Percentiles rank a stretch among this genome's conserved stretches.
These are phyloP conservation scores for Trametes elegans DNA, from an alignment of 768 basidiomycete species.

Conservation along the genomic window DNA sequence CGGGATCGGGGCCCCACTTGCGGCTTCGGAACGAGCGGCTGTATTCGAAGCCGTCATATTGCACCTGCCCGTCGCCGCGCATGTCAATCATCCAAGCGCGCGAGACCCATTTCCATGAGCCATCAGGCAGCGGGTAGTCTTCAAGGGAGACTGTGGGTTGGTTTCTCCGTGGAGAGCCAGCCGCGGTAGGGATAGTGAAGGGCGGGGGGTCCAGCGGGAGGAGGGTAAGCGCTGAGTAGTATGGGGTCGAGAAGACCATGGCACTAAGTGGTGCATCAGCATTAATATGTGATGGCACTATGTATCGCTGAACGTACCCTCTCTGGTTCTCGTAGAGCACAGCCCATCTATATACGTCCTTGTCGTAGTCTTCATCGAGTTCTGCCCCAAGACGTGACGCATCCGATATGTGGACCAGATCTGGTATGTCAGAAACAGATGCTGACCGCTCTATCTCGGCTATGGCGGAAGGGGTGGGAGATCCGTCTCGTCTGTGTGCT, in stretches of 20 bases:
- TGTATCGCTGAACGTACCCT: constrained; percentile 47
- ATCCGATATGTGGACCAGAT: constrained; percentile 2
- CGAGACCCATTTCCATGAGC: constrained; percentile 80
- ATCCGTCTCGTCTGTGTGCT: not conserved
- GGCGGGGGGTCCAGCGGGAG: constrained; percentile 72
- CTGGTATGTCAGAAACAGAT: not conserved
- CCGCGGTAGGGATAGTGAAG: constrained; percentile 56
- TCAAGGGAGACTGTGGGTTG: constrained; percentile 57
- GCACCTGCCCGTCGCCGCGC: constrained; percentile 75
- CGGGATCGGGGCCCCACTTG: constrained; percentile 64
- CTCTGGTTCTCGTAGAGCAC: constrained; percentile 81
- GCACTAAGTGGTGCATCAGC: constrained; percentile 44
- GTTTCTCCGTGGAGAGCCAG: constrained; percentile 33
- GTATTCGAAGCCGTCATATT: constrained; percentile 85
- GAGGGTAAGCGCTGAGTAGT: constrained; percentile 69
- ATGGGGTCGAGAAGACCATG: constrained; percentile 68
- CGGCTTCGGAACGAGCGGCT: constrained; percentile 71
- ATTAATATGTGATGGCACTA: no score
- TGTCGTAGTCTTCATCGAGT: constrained; percentile 28
- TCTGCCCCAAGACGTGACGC: not conserved
- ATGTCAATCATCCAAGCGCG: constrained; percentile 87
- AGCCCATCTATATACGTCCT: constrained; percentile 72
- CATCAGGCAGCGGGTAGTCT: constrained; percentile 75
- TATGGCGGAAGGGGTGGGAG: constrained; percentile 4
- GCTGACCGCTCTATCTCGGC: not conserved